phyloP scores from a whole-genome alignment of 148 eudicot species.

The Polygonum aviculare region DNA sequence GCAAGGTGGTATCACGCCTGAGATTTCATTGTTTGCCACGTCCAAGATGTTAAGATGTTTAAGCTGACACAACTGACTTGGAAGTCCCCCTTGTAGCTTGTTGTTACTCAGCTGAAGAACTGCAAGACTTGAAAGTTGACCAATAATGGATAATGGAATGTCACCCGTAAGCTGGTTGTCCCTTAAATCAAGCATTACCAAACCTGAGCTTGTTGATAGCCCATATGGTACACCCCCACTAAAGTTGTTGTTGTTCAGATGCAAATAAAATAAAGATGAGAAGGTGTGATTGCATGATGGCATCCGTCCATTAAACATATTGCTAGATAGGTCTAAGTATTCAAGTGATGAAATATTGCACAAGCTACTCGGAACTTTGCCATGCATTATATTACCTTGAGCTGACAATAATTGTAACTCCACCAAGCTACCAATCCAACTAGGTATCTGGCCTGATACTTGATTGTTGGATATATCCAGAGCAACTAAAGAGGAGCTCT shows the following conservation, averaged over 20 bases:
- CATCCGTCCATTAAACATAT: not conserved
- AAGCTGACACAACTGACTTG: too few species aligned
- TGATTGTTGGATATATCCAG: too few species aligned
- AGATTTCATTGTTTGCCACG: too few species aligned
- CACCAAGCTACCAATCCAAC: not conserved
- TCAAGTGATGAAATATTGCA: not conserved
- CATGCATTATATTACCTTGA: not conserved
- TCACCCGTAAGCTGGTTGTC: not conserved
- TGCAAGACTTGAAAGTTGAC: not conserved
- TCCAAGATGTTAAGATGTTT: too few species aligned
- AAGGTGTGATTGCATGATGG: not conserved
- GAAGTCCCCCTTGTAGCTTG: too few species aligned
- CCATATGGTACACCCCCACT: not conserved
- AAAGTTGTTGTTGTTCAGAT: not conserved
- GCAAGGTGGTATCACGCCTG: too few species aligned
- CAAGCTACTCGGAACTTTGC: not conserved
- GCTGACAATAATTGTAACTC: not conserved
- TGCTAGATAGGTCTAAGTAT: not conserved
- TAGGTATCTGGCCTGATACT: not conserved
- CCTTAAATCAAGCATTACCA: not conserved
- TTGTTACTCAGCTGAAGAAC: not conserved
- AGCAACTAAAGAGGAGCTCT: too few species aligned
- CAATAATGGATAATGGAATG: not conserved
- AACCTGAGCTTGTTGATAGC: not conserved
- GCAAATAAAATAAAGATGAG: not conserved